Percentiles rank a stretch among this genome's conserved stretches.
These are phyloP conservation scores for Gynostemma pentaphyllum DNA, from an alignment of 306 rosid species.

Conservation along the genomic window DNA sequence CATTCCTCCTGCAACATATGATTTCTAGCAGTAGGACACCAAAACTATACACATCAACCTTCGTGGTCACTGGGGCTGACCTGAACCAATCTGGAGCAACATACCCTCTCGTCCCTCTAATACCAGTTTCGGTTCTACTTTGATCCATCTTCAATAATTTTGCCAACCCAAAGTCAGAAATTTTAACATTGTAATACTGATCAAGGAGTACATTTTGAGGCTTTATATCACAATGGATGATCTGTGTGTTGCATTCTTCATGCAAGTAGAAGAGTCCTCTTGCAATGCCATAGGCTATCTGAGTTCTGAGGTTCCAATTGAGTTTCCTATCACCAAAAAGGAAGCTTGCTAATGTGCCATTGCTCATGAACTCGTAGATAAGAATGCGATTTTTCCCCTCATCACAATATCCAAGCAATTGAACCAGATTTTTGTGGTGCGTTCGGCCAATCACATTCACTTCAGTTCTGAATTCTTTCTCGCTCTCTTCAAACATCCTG, in stretches of 20 bases:
- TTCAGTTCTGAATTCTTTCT: too few relatives aligned
- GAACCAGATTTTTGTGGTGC: conserved; percentile 12
- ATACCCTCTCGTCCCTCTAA: conserved; percentile 20
- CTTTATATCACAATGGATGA: conserved; percentile 22
- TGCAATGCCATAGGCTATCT: conserved; percentile 16
- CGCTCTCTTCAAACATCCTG: conserved; percentile 18
- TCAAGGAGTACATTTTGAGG: conserved; percentile 21
- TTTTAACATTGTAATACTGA: background rate
- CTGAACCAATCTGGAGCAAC: conserved; percentile 21
- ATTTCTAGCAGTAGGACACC: conserved; percentile 17
- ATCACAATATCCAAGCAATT: conserved; percentile 11
- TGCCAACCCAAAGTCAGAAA: conserved; percentile 19
- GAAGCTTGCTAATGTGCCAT: conserved; percentile 16
- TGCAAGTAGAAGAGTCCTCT: conserved; percentile 20
- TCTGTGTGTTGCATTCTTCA: conserved; percentile 16
- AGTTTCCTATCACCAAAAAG: conserved; percentile 12
- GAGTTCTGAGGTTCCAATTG: conserved; percentile 7
- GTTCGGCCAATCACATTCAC: too few relatives aligned
- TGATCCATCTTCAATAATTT: conserved; percentile 12
- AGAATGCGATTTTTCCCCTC: conserved; percentile 10
- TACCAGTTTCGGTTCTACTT: background rate
- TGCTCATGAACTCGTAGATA: conserved; percentile 13
- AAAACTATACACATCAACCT: conserved; percentile 20
- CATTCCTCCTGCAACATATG: conserved; percentile 18
- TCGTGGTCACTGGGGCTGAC: background rate